Evolutionary conservation across 2,329 filamentous ascomycete genomes (phyloP).

Genomic region (Zymoseptoria pseudotritici): DNA sequence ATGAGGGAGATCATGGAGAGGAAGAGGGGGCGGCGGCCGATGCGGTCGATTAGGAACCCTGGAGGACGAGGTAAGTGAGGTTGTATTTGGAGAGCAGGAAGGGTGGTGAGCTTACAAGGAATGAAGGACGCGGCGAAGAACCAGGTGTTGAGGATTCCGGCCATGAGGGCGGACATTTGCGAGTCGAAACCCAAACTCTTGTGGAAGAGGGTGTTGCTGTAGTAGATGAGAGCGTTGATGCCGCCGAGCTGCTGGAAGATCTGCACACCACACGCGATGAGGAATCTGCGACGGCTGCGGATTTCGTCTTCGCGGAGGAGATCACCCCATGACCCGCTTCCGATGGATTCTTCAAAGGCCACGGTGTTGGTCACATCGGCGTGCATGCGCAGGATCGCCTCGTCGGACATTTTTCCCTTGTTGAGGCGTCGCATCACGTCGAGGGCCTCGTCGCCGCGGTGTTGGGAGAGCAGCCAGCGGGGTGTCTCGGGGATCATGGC

Average conservation of each 20-base stretch:
- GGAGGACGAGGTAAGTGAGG: background rate
- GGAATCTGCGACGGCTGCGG: constrained; percentile 21
- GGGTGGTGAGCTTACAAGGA: constrained; percentile 20
- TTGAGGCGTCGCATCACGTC: constrained; percentile 27
- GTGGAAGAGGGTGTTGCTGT: constrained; percentile 25
- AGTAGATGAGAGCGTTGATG: constrained; percentile 27
- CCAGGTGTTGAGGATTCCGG: constrained; percentile 36
- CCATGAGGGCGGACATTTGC: constrained; percentile 24
- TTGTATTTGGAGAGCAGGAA: too few relatives aligned
- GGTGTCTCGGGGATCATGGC: constrained; percentile 39
- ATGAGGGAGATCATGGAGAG: constrained; percentile 35
- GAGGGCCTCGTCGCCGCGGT: constrained; percentile 32
- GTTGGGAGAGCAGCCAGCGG: constrained; percentile 37
- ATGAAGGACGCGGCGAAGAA: constrained; percentile 47
- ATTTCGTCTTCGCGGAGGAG: constrained; percentile 26
- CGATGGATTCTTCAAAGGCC: constrained; percentile 26
- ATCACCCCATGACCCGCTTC: constrained; percentile 30
- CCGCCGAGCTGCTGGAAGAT: constrained; percentile 25
- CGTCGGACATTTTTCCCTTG: constrained; percentile 20
- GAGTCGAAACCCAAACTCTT: constrained; percentile 20
- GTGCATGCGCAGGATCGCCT: constrained; percentile 19
- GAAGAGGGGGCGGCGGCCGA: constrained; percentile 27
- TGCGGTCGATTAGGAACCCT: constrained; percentile 34
- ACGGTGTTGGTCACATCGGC: constrained; percentile 24
- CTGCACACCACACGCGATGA: constrained; percentile 25